These are phyloP conservation scores for Sabuloglossum arenarium DNA, from an alignment of 495 filamentous ascomycete species.

Conservation along the genomic window DNA sequence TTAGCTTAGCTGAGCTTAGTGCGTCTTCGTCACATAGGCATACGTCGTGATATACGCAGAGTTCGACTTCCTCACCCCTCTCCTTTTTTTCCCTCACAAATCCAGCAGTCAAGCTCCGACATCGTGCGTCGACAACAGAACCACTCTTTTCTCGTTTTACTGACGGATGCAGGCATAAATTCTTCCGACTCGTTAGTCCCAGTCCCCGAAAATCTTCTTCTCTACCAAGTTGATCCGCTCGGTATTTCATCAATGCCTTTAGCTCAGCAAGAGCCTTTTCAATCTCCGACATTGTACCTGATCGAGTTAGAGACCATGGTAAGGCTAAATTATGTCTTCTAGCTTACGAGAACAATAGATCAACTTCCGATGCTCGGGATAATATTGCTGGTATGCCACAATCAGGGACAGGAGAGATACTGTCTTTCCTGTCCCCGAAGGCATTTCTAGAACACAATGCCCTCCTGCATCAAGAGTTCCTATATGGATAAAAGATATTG, in stretches of 20 bases:
- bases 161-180: constrained; percentile 85
- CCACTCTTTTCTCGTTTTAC: constrained; percentile 94
- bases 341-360: constrained; percentile 92
- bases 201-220: constrained; percentile 86
- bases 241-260: constrained; percentile 84
- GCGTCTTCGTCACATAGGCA: constrained; percentile 6
- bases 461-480: constrained; percentile 83
- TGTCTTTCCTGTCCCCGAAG: constrained; percentile 98
- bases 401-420: constrained; percentile 90
- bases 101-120: constrained; percentile 83
- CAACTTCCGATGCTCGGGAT: constrained; percentile 76
- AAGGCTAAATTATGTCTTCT: not conserved
- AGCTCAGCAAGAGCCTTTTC: constrained; percentile 92
- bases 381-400: constrained; percentile 84
- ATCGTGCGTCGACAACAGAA: constrained; percentile 78
- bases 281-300: constrained; percentile 72
- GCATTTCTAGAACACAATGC: constrained; percentile 98
- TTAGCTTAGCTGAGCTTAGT: not conserved
- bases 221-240: constrained; percentile 61
- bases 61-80: constrained; percentile 76
- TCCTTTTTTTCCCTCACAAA: constrained; percentile 96
- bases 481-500: constrained; percentile 10
- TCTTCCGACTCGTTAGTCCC: constrained; percentile 89
- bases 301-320: constrained; percentile 14
- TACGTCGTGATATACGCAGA: constrained; percentile 90